Base-by-base conservation (phyloP, 306 rosid genomes). In the Dryas alaskensis region DNA sequence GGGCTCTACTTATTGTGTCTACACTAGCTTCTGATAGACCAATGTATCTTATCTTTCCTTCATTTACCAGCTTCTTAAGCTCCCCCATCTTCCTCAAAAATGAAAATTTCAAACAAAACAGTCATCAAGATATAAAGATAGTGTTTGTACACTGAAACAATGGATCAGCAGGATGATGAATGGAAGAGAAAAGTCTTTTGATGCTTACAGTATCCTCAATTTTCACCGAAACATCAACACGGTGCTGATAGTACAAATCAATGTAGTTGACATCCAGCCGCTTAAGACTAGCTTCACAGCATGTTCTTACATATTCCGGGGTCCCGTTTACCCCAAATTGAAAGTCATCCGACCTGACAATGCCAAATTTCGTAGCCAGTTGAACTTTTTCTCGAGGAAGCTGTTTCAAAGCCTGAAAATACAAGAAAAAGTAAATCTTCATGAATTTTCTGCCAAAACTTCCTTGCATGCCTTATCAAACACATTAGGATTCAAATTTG, bases 311-410 rank as follows among this genome's bases (percentile, higher is more conserved):
- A 57, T 88, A 86, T 63, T 88, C 85, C 13, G 89, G 92, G 58
- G 60, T 85, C 8, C 96, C 96, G 5, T 81, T 88, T 49, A 86
- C 79, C 19, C 49, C 62, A 17, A 68, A 60, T 37, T 73, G 60
- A 72, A 50, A 43, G 4, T 61, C 86, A 6, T 69, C 81, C 4
- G 73, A 67, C n/a, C 0, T 45, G 2, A 46, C 13, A 39, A 86
- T 4, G 25, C 96, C 96, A 79, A 88, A 92, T 60, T 90, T 92
- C 46, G 95, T 87, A 43, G 95, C 91, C 81, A 90, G 44, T 60
- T 90, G 90, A 49, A 92, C 73, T 78, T 75, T 83, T 55, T 88
- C 95, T 62, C 89, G 69, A 31, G 98, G 88, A 54, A 92, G 90
- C 43, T 82, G 82, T 72, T 89, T 89, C 27, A 92, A 75, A 79